Evolutionary conservation across 2,329 filamentous ascomycete genomes (phyloP).

Genomic region (Fusarium sp.): DNA sequence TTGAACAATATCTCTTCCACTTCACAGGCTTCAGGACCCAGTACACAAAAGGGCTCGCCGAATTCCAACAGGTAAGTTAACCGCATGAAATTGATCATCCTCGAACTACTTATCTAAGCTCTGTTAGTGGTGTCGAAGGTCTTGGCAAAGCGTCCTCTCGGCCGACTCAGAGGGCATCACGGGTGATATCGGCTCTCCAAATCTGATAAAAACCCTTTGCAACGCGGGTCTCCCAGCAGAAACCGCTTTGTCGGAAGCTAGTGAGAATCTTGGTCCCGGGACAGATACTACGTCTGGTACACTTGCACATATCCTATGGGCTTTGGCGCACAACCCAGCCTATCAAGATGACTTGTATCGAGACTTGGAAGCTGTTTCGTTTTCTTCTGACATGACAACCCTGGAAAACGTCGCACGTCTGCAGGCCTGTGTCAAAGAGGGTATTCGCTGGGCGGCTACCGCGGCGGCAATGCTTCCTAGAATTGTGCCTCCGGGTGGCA

Average conservation of each 20-base stretch:
- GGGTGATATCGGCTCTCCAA: slow-evolving; percentile 6
- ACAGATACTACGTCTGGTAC: slow-evolving; percentile 52
- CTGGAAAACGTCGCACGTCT: slow-evolving; percentile 44
- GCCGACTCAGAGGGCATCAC: neutral
- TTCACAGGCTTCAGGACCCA: neutral
- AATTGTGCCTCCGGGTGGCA: slow-evolving; percentile 42
- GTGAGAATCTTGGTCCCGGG: slow-evolving; percentile 50
- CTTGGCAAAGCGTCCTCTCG: neutral
- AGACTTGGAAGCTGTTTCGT: slow-evolving; percentile 28
- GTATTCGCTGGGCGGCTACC: slow-evolving; percentile 47
- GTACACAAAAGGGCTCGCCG: neutral
- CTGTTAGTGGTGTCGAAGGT: neutral
- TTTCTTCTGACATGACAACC: slow-evolving; percentile 22
- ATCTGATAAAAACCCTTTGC: slow-evolving; percentile 43
- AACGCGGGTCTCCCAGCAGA: slow-evolving; percentile 38
- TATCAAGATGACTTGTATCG: slow-evolving; percentile 46
- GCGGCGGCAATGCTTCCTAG: slow-evolving; percentile 49
- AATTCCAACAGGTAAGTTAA: neutral
- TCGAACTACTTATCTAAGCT: neutral
- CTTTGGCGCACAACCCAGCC: slow-evolving; percentile 43
- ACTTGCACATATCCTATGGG: slow-evolving; percentile 50
- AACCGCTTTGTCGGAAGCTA: slow-evolving; percentile 49
- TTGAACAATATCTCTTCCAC: neutral
- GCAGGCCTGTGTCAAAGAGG: slow-evolving; percentile 48
- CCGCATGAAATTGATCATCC: too few relatives aligned